Evolutionary conservation across 169 alveolate genomes (phyloP).

Genomic region (Babesia sp.): DNA sequence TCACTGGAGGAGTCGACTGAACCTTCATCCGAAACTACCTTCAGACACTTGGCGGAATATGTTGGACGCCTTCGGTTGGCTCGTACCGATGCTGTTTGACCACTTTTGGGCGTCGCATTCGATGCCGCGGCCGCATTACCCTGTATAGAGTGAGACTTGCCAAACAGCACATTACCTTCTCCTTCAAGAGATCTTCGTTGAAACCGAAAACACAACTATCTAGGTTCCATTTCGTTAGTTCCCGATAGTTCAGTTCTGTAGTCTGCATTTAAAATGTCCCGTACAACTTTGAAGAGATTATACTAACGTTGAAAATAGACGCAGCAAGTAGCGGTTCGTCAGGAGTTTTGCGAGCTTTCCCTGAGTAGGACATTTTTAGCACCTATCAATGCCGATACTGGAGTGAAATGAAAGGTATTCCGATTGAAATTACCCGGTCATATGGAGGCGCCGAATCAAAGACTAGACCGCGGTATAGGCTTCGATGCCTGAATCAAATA

Average conservation of each 20-base stretch:
- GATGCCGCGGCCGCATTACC: neutral
- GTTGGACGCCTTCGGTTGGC: conserved; percentile 61
- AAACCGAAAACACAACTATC: conserved; percentile 55
- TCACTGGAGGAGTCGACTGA: conserved; percentile 40
- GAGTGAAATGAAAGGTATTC: neutral
- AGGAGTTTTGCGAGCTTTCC: conserved; percentile 8
- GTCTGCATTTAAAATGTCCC: conserved; percentile 9
- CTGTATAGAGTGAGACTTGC: neutral
- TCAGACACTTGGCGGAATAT: conserved; percentile 49
- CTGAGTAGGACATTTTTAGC: conserved; percentile 2
- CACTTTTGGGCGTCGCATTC: neutral
- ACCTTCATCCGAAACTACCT: conserved; percentile 36
- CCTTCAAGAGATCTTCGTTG: conserved; percentile 30
- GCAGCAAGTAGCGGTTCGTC: conserved; percentile 54
- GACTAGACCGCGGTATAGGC: too few species aligned
- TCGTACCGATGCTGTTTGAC: conserved; percentile 20
- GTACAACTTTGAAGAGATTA: neutral
- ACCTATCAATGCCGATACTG: neutral
- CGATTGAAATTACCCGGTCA: neutral
- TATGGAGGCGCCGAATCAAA: too few species aligned
- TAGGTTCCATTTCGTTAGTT: conserved; percentile 55
- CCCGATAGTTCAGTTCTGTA: conserved; percentile 29
- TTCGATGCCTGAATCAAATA: neutral
- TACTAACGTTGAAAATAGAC: conserved; percentile 38
- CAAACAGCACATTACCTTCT: neutral